Base-by-base conservation (phyloP, 2,329 filamentous ascomycete genomes). In the Aspergillus alliaceus region DNA sequence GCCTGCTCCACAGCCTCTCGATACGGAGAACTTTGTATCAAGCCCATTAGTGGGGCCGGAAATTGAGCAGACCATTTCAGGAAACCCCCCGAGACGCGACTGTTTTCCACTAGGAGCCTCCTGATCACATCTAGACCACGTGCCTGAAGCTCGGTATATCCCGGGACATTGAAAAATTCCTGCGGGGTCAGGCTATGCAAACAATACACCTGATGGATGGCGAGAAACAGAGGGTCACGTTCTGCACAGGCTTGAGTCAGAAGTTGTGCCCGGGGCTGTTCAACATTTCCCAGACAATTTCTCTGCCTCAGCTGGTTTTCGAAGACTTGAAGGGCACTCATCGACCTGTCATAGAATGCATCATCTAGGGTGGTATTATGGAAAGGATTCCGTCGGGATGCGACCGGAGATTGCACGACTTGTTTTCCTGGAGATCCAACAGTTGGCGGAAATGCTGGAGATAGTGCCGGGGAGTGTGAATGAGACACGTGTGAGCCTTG, bases 171-270 rank as follows among this genome's bases (percentile, higher is more conserved):
- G 15, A 79, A 72, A 4, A 82, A 66, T 3, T 67, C 59, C 1
- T 62, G 52, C 0, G 70, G 73, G 18, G 76, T 68, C 3, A 73
- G 56, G 3, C 79, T 80, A 80, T 82, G 84, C 20, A 82, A 66
- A 66, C 86, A 89, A 69, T 85, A 87, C 2, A 88, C 58, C 66
- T 90, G 87, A 66, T 90, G 88, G 12, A 90, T 68, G 6, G 81
- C 77, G 50, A 91, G 64, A 67, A 88, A 92, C 66, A 89, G 84
- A 47, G 77, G 60, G 68, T 93, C 90, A 4, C 79, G 70, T 0
- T 68, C 64, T 1, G 60, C 42, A 61, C 85, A 88, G 1, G 89
- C 88, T 24, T 84, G 75, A 25, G 62, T 66, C 12, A 92, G 73
- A 7, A 89, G 77, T n/a, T 69, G 61, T 32, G 85, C 75, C 29